Conservation (phyloP, 1,139 yeast genomes). For the Hyphopichia fennica region DNA sequence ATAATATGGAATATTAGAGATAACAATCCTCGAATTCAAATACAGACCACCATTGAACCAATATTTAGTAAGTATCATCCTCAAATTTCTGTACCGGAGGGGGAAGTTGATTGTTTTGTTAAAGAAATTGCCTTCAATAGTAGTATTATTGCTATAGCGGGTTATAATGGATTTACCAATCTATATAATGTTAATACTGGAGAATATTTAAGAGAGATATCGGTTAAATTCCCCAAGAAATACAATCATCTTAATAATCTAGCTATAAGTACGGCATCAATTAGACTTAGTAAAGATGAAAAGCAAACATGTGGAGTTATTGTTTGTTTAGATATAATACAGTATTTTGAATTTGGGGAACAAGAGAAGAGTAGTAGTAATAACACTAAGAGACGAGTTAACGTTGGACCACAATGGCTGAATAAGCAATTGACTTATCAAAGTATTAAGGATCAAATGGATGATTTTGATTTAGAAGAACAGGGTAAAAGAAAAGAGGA, state of each 20-base stretch:
- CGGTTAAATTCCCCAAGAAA: conserved; percentile 46
- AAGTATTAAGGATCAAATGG: conserved; percentile 35
- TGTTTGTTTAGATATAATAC: conserved; percentile 56
- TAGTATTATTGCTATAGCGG: conserved; percentile 57
- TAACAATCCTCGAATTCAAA: conserved; percentile 14
- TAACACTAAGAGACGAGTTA: conserved; percentile 15
- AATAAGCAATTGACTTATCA: conserved; percentile 16
- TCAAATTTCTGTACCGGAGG: conserved; percentile 6
- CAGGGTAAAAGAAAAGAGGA: conserved; percentile 18
- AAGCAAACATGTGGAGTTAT: conserved; percentile 52
- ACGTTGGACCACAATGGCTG: conserved; percentile 11
- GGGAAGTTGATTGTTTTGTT: conserved; percentile 9
- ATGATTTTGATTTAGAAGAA: conserved; percentile 34
- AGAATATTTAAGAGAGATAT: conserved; percentile 47
- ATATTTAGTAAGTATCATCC: conserved; percentile 19
- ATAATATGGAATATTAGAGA: conserved; percentile 45
- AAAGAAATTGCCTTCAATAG: conserved; percentile 39
- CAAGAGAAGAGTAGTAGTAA: conserved; percentile 3
- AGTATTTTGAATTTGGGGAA: conserved; percentile 63
- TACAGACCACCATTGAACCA: conserved; percentile 9
- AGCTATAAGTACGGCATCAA: conserved; percentile 42
- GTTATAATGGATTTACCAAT: conserved; percentile 62
- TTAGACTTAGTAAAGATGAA: conserved; percentile 44
- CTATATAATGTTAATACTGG: conserved; percentile 68
- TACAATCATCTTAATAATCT: conserved; percentile 21